Base-by-base conservation (phyloP, 2,329 filamentous ascomycete species). In the Cordyceps javanica region DNA sequence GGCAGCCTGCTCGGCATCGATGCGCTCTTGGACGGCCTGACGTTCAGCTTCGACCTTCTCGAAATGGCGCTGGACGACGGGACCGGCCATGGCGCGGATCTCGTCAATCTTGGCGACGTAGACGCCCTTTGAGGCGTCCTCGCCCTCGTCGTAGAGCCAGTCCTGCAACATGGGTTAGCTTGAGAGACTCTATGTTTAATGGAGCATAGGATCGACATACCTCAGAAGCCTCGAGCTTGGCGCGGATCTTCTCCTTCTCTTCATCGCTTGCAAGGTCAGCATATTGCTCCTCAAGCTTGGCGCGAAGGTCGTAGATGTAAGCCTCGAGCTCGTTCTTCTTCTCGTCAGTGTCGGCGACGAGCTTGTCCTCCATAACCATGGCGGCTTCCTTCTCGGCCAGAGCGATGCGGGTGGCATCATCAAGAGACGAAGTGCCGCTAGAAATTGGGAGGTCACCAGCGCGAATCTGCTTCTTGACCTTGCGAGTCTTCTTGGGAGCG, bases 251-350 rank as follows among this genome's bases (percentile, higher is more conserved):
- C 44, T 85, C 77, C 83, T 97, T 97, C 84, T 97, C 93, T 49
- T 95, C 90, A 5, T 97, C 92, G 67, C 79, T 94, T 62, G 90
- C 88, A 63, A 96, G 91, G 51, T 96, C 90, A 63, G 91, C 79
- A 73, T 95, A 97, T 66, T 91, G 83, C 68, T 95, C 91, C 65
- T 97, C 91, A 54, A 97, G 84, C 85, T 97, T 97, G 77, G 91
- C 91, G 67, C 93, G 89, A 71, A 96, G 83, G 69, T 97, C 92
- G 77, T 99, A 99, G 76, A 97, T 97, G 77, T 88, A 96, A 25
- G 90, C 87, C 82, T 99, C 94, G 55, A 99, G 89, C 77, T 97
- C 93, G 80, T 99, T 99, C 90, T 97, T 99, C 86, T 96, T 96
- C 80, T 97, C 91, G 72, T 97, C 94, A 38, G 94, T 99, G 73